A percentile compares a stretch with the other conserved stretches of the same genome.
Evolutionary conservation across 2,329 filamentous ascomycete species (phyloP).

Genomic region (Aureobasidium melanogenum): DNA sequence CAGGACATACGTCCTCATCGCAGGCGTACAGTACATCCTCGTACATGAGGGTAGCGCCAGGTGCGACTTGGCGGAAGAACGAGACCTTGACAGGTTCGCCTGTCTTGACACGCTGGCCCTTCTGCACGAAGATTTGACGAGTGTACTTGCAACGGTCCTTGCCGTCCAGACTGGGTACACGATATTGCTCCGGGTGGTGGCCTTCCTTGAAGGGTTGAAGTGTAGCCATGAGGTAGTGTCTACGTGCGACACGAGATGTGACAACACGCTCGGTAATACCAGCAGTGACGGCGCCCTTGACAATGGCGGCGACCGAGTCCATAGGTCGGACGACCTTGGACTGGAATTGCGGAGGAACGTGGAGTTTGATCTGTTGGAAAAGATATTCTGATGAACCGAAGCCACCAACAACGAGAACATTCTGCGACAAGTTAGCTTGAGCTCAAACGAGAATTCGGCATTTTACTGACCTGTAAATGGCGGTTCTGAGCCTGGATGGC

Average conservation of each 20-base stretch:
- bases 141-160: conserved; percentile 99
- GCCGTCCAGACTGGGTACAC: conserved; percentile 89
- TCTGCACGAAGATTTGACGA: conserved; percentile 95
- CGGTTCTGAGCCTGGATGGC: conserved; percentile 97
- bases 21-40: conserved; percentile 97
- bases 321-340: conserved; percentile 96
- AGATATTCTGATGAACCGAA: conserved; percentile 98
- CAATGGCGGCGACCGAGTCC: conserved; percentile 97
- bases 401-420: conserved; percentile 92
- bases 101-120: conserved; percentile 97
- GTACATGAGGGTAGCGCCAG: conserved; percentile 96
- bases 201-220: conserved; percentile 98
- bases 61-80: conserved; percentile 96
- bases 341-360: conserved; percentile 96
- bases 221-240: conserved; percentile 98
- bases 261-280: conserved; percentile 96
- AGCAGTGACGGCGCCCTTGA: conserved; percentile 95
- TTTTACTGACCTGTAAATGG: conserved; percentile 58
- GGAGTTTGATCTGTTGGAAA: conserved; percentile 98
- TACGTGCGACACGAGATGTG: conserved; percentile 90
- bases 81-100: conserved; percentile 98
- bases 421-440: conserved; percentile 40
- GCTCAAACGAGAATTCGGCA: not conserved
- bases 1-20: conserved; percentile 94
- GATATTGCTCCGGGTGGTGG: conserved; percentile 95